phyloP scores from a whole-genome alignment of 495 filamentous ascomycete genomes.

The Pseudoneurospora amorphoporcata region DNA sequence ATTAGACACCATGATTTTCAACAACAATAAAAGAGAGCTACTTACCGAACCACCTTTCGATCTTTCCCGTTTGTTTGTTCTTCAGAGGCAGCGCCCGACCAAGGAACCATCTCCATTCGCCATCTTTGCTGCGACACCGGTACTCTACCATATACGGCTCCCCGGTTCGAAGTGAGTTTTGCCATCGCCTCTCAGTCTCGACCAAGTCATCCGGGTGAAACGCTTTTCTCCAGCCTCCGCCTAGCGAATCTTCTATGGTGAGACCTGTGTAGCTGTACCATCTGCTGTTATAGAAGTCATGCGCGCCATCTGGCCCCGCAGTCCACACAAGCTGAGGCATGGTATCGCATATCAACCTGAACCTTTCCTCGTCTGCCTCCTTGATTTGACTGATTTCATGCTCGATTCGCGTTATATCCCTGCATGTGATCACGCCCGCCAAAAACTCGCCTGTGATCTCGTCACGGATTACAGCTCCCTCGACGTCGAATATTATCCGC shows the following conservation, averaged over 20 bases:
- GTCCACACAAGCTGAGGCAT: constrained; percentile 66
- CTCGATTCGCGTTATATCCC: constrained; percentile 52
- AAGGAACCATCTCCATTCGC: constrained; percentile 64
- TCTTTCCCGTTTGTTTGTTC: constrained; percentile 47
- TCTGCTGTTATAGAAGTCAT: constrained; percentile 57
- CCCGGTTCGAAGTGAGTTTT: constrained; percentile 49
- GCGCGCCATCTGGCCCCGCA: constrained; percentile 43
- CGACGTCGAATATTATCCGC: constrained; percentile 44
- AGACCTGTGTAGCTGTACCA: constrained; percentile 68
- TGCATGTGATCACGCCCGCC: constrained; percentile 51
- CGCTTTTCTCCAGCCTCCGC: constrained; percentile 28
- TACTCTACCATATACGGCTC: constrained; percentile 57
- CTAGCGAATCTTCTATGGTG: constrained; percentile 38
- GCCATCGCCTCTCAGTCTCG: constrained; percentile 40
- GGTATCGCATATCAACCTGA: constrained; percentile 57
- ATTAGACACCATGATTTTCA: not conserved
- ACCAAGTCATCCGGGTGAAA: constrained; percentile 50
- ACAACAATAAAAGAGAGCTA: not conserved
- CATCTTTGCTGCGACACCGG: constrained; percentile 49
- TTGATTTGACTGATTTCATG: constrained; percentile 50
- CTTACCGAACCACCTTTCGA: constrained; percentile 62
- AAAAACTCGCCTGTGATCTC: constrained; percentile 54
- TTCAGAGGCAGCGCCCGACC: constrained; percentile 52
- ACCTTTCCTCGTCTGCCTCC: constrained; percentile 52
- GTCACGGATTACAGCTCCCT: constrained; percentile 48